Base-by-base conservation (phyloP, 768 basidiomycete species). In the Coprinellus micaceus region DNA sequence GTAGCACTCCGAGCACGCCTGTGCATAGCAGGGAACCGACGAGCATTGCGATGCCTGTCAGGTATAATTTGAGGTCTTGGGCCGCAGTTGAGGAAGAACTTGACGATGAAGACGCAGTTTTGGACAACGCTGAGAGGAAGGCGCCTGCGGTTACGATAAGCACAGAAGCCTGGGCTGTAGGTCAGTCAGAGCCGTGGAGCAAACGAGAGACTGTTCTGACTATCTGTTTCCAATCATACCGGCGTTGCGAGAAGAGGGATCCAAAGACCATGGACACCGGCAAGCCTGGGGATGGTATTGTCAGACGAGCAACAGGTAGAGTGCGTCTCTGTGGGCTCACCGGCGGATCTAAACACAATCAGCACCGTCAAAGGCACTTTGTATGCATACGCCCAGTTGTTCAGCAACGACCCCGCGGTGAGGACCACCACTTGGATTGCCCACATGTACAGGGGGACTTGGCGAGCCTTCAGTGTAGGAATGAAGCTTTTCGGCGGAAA, bases 301-400 rank as follows among this genome's bases (percentile, higher is more conserved):
- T 29, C 36, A 37, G 24, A 56, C 50, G 1, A 4, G 47, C n/a
- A 21, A 52, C 11, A 3, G 41, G 30, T 5, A 12, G 4, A 15
- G n/a, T 17, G 13, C n/a, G 17, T 21, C 12, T 13, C 33, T 25
- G 52, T 47, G 57, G 26, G 58, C 67, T 64, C 40, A 86, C 91
- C 90, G 39, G 88, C 90, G 50, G 89, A 91, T 36, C 92, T 83
- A 68, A 93, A 91, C 25, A 94, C 84, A 61, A 94, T 93, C 61
- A 91, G 82, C 2, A 94, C 71, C 1, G 89, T 83, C 45, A 92
- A 73, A 3, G 90, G 91, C 0, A 93, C 86, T 47, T 84, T 74
- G 66, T 82, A 89, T 0, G 84, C 85, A 64, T 86, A 91, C 1
- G 86, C 89, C 82, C 84, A 86, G 67, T 91, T 93, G 67, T 92